These are phyloP conservation scores for Conticribra weissflogii DNA, from an alignment of 108 stramenopile genomes.

Conservation along the genomic window DNA sequence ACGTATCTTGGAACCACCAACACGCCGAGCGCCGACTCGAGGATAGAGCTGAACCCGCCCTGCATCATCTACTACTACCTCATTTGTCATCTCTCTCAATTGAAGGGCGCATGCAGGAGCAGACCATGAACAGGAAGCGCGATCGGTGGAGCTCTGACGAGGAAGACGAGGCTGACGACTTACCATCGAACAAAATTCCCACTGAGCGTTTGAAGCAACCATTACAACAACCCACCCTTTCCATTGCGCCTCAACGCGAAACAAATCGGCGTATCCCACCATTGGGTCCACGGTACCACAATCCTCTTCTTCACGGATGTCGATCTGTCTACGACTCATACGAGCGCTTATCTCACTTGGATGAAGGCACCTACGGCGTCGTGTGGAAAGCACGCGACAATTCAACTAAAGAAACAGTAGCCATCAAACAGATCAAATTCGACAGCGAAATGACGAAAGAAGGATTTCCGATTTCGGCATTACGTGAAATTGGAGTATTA, in stretches of 20 bases:
- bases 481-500: conserved; percentile 89
- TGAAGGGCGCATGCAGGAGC: too few relatives aligned
- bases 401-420: conserved; percentile 80
- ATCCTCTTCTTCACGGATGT: conserved; percentile 83
- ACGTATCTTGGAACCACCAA: too few relatives aligned
- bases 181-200: conserved; percentile 1
- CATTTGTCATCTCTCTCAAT: too few relatives aligned
- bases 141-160: conserved; percentile 55
- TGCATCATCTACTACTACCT: too few relatives aligned
- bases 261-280: too few relatives aligned
- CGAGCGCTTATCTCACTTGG: conserved; percentile 77
- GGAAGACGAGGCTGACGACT: conserved; percentile 20
- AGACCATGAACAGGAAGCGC: conserved; percentile 22
- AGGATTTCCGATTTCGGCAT: conserved; percentile 93
- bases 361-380: conserved; percentile 95
- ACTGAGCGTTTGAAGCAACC: not conserved
- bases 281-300: conserved; percentile 52
- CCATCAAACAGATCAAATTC: conserved; percentile 94
- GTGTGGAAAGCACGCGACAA: conserved; percentile 93
- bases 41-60: too few relatives aligned
- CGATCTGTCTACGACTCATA: conserved; percentile 88
- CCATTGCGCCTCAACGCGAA: too few relatives aligned
- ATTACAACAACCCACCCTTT: not conserved
- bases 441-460: conserved; percentile 68
- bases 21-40: too few relatives aligned